A percentile compares a stretch with the other conserved stretches of the same genome.
phyloP scores from a whole-genome alignment of 1,284 basidiomycete species.

The Coniferiporia weirii region DNA sequence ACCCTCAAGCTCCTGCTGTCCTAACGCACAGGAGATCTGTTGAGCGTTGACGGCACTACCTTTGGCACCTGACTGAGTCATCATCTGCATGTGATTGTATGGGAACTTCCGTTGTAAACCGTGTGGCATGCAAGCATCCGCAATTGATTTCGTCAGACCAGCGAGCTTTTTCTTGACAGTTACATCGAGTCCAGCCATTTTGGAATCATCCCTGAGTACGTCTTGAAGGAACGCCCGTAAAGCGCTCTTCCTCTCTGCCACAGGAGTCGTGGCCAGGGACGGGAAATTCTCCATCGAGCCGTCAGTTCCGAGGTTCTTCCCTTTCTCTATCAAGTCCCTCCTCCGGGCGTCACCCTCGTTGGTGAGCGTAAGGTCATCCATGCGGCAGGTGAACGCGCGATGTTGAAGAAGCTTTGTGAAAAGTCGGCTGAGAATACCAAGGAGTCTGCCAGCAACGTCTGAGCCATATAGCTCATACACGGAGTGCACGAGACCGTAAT shows the following conservation, averaged over 20 bases:
- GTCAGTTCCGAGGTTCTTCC: slow-evolving; percentile 72
- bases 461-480: slow-evolving; percentile 99
- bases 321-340: slow-evolving; percentile 63
- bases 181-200: slow-evolving; percentile 94
- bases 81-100: slow-evolving; percentile 99
- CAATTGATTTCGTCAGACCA: slow-evolving; percentile 86
- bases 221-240: slow-evolving; percentile 76
- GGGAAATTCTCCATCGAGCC: slow-evolving; percentile 91
- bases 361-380: slow-evolving; percentile 96
- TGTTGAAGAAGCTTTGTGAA: slow-evolving; percentile 98
- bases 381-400: slow-evolving; percentile 96
- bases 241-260: slow-evolving; percentile 46
- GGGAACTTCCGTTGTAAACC: slow-evolving; percentile 92
- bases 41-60: slow-evolving; percentile 97
- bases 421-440: slow-evolving; percentile 89
- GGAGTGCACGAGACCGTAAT: slow-evolving; percentile 96
- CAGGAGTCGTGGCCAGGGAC: slow-evolving; percentile 48
- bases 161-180: slow-evolving; percentile 84
- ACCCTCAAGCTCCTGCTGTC: slow-evolving; percentile 97
- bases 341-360: slow-evolving; percentile 74
- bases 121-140: slow-evolving; percentile 86
- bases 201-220: slow-evolving; percentile 93
- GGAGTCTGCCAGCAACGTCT: slow-evolving; percentile 82
- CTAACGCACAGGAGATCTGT: slow-evolving; percentile 95
- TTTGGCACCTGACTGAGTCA: slow-evolving; percentile 98